Conservation (phyloP, 495 filamentous ascomycete genomes). For the Bombardia bombarda region DNA sequence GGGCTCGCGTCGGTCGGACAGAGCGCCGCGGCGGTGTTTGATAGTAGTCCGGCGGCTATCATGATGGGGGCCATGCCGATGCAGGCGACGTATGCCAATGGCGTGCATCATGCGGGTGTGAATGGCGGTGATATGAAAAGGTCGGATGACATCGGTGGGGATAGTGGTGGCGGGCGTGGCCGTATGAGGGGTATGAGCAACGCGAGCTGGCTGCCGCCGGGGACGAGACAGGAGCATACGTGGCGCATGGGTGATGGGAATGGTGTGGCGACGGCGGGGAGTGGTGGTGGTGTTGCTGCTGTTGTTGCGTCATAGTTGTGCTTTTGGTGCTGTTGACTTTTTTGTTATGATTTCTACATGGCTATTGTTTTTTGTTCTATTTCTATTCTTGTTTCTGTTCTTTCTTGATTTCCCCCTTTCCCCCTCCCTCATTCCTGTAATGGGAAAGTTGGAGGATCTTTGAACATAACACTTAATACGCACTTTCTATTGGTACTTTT, state of each 20-base stretch:
- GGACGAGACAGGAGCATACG: conserved; percentile 73
- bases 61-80: conserved; percentile 21
- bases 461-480: no score
- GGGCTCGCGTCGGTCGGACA: no score
- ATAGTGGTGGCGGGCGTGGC: conserved; percentile 22
- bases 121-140: conserved; percentile 44
- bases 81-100: conserved; percentile 13
- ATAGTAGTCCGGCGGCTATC: conserved; percentile 20
- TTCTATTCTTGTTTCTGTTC: neutral
- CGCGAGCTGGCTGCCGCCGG: conserved; percentile 58
- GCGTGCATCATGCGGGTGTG: neutral
- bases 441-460: no score
- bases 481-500: no score
- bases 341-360: no score
- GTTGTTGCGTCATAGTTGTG: conserved; percentile 6
- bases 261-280: no score
- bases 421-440: no score
- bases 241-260: conserved; percentile 47
- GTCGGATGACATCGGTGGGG: conserved; percentile 39
- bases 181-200: conserved; percentile 50
- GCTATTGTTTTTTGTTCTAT: neutral
- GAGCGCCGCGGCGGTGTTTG: conserved; percentile 20
- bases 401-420: no score
- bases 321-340: no score
- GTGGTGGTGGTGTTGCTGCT: no score